Percentiles rank a stretch among this genome's conserved stretches.
phyloP scores from a whole-genome alignment of 140 eudicot species.

The Senecio squalidus region DNA sequence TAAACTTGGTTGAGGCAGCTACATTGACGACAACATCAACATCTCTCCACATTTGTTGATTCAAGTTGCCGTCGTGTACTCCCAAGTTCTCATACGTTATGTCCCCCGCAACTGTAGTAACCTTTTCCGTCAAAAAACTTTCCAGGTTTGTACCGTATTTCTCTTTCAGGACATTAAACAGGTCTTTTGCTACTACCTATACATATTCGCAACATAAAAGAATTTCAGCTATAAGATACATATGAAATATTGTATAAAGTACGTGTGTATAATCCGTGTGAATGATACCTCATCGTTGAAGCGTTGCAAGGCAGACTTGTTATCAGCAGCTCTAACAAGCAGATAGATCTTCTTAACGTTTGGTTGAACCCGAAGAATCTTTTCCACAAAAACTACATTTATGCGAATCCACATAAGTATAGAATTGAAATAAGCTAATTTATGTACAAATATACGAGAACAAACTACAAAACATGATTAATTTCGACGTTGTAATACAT shows the following conservation, averaged over 20 bases:
- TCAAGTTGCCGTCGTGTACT: constrained; percentile 26
- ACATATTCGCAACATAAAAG: background rate
- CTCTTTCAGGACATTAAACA: constrained; percentile 52
- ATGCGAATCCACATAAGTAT: background rate
- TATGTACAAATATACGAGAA: background rate
- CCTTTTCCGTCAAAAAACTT: constrained; percentile 32
- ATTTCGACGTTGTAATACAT: no score
- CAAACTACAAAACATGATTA: no score
- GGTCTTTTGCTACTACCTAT: constrained; percentile 56
- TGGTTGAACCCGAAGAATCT: constrained; percentile 64
- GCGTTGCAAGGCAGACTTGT: constrained; percentile 49
- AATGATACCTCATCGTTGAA: constrained; percentile 50
- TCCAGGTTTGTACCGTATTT: constrained; percentile 37
- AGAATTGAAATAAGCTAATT: background rate
- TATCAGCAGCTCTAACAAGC: constrained; percentile 54
- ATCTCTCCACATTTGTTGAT: constrained; percentile 51
- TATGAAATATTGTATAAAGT: background rate
- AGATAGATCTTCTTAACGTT: constrained; percentile 67
- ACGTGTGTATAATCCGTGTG: background rate
- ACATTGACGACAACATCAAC: constrained; percentile 60
- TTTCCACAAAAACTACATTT: constrained; percentile 58
- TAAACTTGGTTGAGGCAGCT: constrained; percentile 76
- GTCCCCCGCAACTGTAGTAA: constrained; percentile 53
- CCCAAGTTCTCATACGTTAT: constrained; percentile 48
- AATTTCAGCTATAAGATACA: background rate